A percentile compares a stretch with the other conserved stretches of the same genome.
Evolutionary conservation across 805 yeast genomes (phyloP).

Genomic region (Lipomyces yamanashiensis): DNA sequence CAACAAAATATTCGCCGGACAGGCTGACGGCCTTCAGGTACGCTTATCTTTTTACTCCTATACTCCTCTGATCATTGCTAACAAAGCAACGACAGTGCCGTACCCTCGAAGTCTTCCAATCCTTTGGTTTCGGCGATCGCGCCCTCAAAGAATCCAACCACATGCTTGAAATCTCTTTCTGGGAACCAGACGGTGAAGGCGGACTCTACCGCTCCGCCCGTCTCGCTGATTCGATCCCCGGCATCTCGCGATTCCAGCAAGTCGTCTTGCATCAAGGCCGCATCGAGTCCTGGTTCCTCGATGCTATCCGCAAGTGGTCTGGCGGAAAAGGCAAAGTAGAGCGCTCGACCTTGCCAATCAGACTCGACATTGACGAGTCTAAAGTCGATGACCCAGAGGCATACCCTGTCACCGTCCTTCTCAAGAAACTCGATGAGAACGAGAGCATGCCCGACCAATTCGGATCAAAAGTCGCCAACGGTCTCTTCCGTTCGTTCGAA

Average conservation of each 20-base stretch:
- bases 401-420: constrained; percentile 42
- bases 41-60: no score
- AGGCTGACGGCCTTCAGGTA: constrained; percentile 45
- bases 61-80: no score
- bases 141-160: constrained; percentile 42
- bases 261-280: constrained; percentile 46
- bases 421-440: constrained; percentile 36
- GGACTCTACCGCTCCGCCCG: constrained; percentile 41
- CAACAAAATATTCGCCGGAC: constrained; percentile 43
- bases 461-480: constrained; percentile 40
- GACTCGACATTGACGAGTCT: constrained; percentile 29
- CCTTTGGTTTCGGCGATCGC: constrained; percentile 42
- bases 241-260: constrained; percentile 44
- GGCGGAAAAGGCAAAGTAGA: constrained; percentile 23
- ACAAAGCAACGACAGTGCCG: constrained; percentile 37
- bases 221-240: constrained; percentile 42
- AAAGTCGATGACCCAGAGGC: constrained; percentile 31
- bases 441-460: constrained; percentile 33
- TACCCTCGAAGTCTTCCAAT: constrained; percentile 44
- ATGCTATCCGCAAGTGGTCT: constrained; percentile 37
- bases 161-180: constrained; percentile 44
- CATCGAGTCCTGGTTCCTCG: constrained; percentile 43
- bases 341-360: constrained; percentile 31
- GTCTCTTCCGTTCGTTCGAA: constrained; percentile 43
- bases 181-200: constrained; percentile 44